These are phyloP conservation scores for Helenozyma baotianmanensis DNA, from an alignment of 805 yeast species.

Conservation along the genomic window DNA sequence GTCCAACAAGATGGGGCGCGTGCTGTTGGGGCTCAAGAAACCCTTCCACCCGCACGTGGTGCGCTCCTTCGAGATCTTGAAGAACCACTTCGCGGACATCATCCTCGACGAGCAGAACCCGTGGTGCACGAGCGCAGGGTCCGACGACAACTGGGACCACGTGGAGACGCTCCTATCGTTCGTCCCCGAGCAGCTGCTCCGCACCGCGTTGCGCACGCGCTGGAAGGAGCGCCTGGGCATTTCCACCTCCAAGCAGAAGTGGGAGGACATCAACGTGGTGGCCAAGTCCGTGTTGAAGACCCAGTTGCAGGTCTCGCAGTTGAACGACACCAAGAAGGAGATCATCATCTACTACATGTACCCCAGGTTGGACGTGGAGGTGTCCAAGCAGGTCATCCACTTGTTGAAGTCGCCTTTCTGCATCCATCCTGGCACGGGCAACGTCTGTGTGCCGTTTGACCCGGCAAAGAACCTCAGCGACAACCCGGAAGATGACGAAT, in stretches of 20 bases:
- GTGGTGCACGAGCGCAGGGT: constrained; percentile 45
- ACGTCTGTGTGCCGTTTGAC: constrained; percentile 87
- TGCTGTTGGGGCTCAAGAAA: constrained; percentile 53
- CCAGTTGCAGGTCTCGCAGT: constrained; percentile 43
- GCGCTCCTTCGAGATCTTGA: constrained; percentile 66
- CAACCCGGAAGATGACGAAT: constrained; percentile 32
- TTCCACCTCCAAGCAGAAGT: constrained; percentile 56
- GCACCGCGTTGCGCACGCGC: constrained; percentile 45
- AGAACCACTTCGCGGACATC: constrained; percentile 56
- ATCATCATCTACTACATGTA: constrained; percentile 74
- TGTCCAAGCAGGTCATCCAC: constrained; percentile 84
- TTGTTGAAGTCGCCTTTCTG: constrained; percentile 95
- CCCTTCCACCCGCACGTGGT: constrained; percentile 89
- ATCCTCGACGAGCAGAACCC: constrained; percentile 84
- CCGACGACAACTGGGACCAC: constrained; percentile 42
- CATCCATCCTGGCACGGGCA: constrained; percentile 93
- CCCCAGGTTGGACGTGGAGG: constrained; percentile 92
- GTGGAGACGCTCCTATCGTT: constrained; percentile 56
- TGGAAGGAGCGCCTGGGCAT: constrained; percentile 45
- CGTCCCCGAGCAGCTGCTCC: constrained; percentile 56
- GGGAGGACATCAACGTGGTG: constrained; percentile 67
- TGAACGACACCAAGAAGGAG: constrained; percentile 74
- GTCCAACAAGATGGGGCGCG: constrained; percentile 35
- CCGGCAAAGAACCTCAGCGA: constrained; percentile 36
- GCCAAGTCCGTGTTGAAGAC: constrained; percentile 45